Evolutionary conservation across 2,329 filamentous ascomycete genomes (phyloP), one percentile per base, ranked within the genome.

Genomic region (Pseudogymnoascus sp.): DNA sequence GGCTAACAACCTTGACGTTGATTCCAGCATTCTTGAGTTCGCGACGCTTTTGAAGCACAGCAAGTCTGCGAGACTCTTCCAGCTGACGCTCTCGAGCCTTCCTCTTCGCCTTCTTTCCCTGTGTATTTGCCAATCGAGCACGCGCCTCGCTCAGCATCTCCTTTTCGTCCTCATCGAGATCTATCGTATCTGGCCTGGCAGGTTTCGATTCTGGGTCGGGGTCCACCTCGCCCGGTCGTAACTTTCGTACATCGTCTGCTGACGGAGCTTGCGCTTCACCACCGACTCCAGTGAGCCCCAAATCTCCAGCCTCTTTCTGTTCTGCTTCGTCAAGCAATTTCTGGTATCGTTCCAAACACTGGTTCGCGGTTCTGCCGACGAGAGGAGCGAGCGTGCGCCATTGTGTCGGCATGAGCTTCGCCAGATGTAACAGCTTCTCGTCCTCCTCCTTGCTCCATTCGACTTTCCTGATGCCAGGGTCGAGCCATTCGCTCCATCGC

Each of bases 361-460:
- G 95, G 67, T 95, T 97, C 59, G 95, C 95, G 50, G 95, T 97
- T 72, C 95, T 87, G 68, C 95, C 95, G 71, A 99, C 93, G 69
- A 97, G 93, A 63, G 95, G 93, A 64, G 95, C 93, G 73, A 99
- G 97, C 59, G 95, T 97, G 72, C 95, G 89, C 95, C 95, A 99
- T 84, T 99, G 95, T 28, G 93, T 97, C 64, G 95, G 95, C 88
- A 99, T 96, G 78, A 99, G 82, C 83, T 97, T 99, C 66, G 95
- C 95, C 72, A 99, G 83, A 73, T 97, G 95, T 71, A 99, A 78
- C 65, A 99, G 83, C 79, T 96, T 97, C 81, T 99, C 95, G 76
- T 99, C 95, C 76, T 99, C 95, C 77, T 99, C 95, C 73, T 95
- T 90, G 74, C 91, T 96, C 93, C 95, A 99, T 79, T 99, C 95